Conservation (phyloP, 257 asterid genomes). For the Paulownia fortunei region DNA sequence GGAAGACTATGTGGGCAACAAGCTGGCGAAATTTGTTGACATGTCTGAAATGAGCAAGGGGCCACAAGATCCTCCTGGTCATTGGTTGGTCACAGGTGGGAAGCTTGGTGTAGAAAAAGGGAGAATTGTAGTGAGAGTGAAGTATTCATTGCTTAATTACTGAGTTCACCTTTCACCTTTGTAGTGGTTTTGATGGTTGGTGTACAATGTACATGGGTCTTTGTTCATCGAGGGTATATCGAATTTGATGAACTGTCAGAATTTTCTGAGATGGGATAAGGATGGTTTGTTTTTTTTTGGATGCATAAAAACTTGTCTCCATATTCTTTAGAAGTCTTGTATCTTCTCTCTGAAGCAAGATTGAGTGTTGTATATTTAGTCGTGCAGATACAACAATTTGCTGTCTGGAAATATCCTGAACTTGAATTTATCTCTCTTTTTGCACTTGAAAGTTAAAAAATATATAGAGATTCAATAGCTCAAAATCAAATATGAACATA, state of each 20-base stretch:
- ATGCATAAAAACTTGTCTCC: conserved; percentile 27
- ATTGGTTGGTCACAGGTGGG: conserved; percentile 92
- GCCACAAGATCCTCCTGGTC: conserved; percentile 78
- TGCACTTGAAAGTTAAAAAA: too few species aligned
- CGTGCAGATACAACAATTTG: neutral
- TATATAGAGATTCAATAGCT: too few species aligned
- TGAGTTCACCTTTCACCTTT: conserved; percentile 28
- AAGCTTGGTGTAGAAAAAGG: conserved; percentile 91
- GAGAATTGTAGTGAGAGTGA: conserved; percentile 70
- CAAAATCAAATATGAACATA: too few species aligned
- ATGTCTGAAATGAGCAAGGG: conserved; percentile 74
- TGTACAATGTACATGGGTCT: conserved; percentile 34
- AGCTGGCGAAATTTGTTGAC: conserved; percentile 76
- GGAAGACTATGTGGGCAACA: conserved; percentile 52
- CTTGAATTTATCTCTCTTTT: too few species aligned
- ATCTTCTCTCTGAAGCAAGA: too few species aligned
- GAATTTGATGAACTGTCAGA: conserved; percentile 1
- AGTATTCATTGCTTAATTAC: conserved; percentile 83
- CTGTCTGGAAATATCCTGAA: neutral
- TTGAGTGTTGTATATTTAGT: neutral
- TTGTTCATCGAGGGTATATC: conserved; percentile 17
- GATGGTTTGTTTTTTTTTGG: conserved; percentile 28
- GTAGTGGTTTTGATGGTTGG: conserved; percentile 40
- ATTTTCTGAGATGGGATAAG: conserved; percentile 26
- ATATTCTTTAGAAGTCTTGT: too few species aligned